Base-by-base conservation (phyloP, 352 stramenopile species). In the Phytophthora lateralis region DNA sequence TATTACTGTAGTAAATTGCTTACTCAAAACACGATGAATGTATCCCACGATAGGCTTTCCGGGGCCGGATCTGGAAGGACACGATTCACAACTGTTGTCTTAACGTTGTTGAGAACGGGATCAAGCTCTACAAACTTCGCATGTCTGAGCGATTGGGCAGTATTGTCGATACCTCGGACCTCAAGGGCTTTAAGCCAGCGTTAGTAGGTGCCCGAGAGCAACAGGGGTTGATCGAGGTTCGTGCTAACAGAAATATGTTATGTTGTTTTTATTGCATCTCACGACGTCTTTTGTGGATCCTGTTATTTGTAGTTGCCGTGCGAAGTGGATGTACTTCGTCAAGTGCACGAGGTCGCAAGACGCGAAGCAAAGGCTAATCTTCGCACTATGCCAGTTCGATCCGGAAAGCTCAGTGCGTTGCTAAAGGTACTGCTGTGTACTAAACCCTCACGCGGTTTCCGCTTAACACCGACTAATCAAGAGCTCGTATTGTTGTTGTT, bases 21-120 rank as follows among this genome's bases (percentile, higher is more conserved):
- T 27, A 45, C 15, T 41, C 9, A 51, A 44, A 30, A 14, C 7
- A 26, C 3, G 15, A 6, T 26, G 15, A 5, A 44, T 44, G 32
- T 6, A 38, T 15, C 1, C 10, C 21, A 57, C 12, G 10, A 42
- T 38, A 93, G 84, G 82, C 72, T 15, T 93, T 93, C 34, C 71
- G 66, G 2, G 79, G 82, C 0, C 69, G 71, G 20, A 76, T 92
- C 38, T 93, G 85, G 82, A 87, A 89, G 53, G 81, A 91, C 9
- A 83, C 77, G 24, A 88, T 93, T 51, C 75, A 90, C 58, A 90
- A 91, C 32, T 93, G 85, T 56, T 93, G 85, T 41, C 70, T 91
- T 18, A 91, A 88, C 54, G 79, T 92, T 47, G 80, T 93, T 20
- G 81, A 91, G 59, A 90, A 84, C 1, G 85, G 64, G 11, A 78